These are phyloP conservation scores for Aleurites moluccanus DNA, from an alignment of 441 rosid genomes.

Conservation along the genomic window DNA sequence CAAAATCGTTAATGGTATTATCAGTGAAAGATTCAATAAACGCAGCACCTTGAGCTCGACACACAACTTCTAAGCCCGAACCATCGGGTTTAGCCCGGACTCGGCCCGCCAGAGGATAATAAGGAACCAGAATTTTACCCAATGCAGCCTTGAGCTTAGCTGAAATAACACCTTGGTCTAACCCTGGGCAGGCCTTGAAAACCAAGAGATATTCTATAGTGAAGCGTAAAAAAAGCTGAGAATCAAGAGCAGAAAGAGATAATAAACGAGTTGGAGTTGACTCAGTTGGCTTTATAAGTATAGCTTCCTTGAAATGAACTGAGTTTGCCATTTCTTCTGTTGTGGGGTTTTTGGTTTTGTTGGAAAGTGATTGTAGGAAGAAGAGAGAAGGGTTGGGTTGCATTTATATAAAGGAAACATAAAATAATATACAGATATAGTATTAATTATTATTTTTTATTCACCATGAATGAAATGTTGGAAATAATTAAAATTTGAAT, in stretches of 20 bases:
- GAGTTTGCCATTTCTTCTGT: slow-evolving; percentile 45
- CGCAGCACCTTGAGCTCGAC: slow-evolving; percentile 61
- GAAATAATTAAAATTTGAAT: too few species aligned
- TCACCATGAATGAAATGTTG: too few species aligned
- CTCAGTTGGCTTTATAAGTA: slow-evolving; percentile 51
- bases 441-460: too few species aligned
- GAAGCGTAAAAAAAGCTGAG: slow-evolving; percentile 86
- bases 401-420: slow-evolving; percentile 19
- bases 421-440: too few species aligned
- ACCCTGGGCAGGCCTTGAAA: slow-evolving; percentile 38
- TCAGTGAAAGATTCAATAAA: slow-evolving; percentile 58
- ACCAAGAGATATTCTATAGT: slow-evolving; percentile 69
- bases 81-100: slow-evolving; percentile 49
- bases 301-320: slow-evolving; percentile 53
- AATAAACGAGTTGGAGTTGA: slow-evolving; percentile 58
- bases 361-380: slow-evolving; percentile 3
- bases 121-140: slow-evolving; percentile 56
- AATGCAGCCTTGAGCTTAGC: slow-evolving; percentile 57
- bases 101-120: slow-evolving; percentile 77
- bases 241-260: slow-evolving; percentile 73
- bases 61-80: slow-evolving; percentile 51
- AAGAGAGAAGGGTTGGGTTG: slow-evolving; percentile 1
- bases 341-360: slow-evolving; percentile 11
- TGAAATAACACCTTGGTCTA: slow-evolving; percentile 31
- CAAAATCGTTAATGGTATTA: slow-evolving; percentile 41